phyloP scores from a whole-genome alignment of 1,139 yeast genomes.

The Candida dubliniensis region DNA sequence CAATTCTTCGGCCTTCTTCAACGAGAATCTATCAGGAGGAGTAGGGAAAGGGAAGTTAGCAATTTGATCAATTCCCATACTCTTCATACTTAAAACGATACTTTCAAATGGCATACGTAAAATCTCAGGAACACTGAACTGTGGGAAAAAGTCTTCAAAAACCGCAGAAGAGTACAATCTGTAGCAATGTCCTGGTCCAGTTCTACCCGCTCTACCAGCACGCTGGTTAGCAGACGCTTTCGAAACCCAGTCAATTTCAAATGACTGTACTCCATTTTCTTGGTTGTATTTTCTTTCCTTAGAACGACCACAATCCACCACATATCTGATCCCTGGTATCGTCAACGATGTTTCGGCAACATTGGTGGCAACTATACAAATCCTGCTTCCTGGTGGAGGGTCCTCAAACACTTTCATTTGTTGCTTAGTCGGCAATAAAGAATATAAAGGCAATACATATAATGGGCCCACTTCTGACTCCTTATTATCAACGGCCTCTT shows the following conservation, averaged over 20 bases:
- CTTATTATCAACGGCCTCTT: conserved; percentile 71
- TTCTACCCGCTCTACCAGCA: conserved; percentile 98
- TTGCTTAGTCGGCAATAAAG: conserved; percentile 86
- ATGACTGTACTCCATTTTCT: conserved; percentile 88
- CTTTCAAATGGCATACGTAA: conserved; percentile 95
- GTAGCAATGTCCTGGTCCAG: conserved; percentile 98
- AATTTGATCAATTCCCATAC: conserved; percentile 93
- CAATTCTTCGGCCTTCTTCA: conserved; percentile 66
- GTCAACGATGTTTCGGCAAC: conserved; percentile 98
- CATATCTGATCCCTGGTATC: conserved; percentile 93
- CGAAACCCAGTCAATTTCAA: conserved; percentile 88
- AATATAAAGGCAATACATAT: conserved; percentile 88
- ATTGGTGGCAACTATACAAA: conserved; percentile 94
- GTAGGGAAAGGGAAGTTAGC: conserved; percentile 96
- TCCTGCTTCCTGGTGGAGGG: conserved; percentile 82
- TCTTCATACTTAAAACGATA: conserved; percentile 89
- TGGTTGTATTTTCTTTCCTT: conserved; percentile 85
- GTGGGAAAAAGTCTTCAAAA: conserved; percentile 79
- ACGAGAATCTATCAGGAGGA: conserved; percentile 69
- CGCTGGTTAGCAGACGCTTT: conserved; percentile 96
- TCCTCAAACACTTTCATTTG: conserved; percentile 90
- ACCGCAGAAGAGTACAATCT: conserved; percentile 94
- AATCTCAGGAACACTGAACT: conserved; percentile 87
- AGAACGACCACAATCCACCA: conserved; percentile 91
- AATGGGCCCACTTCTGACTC: conserved; percentile 81